These are phyloP conservation scores for Populus simonii DNA, from an alignment of 345 rosid species.

Conservation along the genomic window DNA sequence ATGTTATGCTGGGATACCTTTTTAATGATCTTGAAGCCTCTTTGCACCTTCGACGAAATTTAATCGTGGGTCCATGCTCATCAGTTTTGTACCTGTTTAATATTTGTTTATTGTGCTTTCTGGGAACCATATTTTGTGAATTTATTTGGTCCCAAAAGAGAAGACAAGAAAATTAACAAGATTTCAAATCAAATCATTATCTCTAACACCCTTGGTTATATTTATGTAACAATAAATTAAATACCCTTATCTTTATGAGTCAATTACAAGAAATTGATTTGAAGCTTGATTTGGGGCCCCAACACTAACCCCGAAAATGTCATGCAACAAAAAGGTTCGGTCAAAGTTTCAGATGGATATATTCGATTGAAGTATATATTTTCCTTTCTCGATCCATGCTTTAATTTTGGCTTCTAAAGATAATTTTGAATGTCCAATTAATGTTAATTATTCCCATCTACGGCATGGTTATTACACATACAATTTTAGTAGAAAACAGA, in stretches of 20 bases:
- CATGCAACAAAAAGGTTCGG: background rate
- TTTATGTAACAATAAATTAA: too few species aligned
- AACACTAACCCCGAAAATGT: background rate
- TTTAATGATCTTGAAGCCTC: conserved; percentile 5
- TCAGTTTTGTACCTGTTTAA: background rate
- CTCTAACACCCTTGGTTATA: background rate
- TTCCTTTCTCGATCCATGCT: too few species aligned
- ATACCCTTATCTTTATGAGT: too few species aligned
- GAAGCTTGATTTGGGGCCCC: background rate
- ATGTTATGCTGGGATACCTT: too few species aligned
- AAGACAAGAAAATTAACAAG: background rate
- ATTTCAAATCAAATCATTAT: background rate
- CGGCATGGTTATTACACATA: too few species aligned
- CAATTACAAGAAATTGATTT: background rate
- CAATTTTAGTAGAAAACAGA: too few species aligned
- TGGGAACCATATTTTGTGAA: background rate
- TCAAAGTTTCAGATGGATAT: background rate
- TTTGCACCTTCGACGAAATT: conserved; percentile 29
- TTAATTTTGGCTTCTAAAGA: too few species aligned
- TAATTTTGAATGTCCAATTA: too few species aligned
- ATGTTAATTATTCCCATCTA: too few species aligned
- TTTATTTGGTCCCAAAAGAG: background rate
- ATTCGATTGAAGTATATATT: too few species aligned
- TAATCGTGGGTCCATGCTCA: conserved; percentile 14
- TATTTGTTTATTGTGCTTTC: background rate